phyloP scores from a whole-genome alignment of 495 filamentous ascomycete genomes.

The Lepraria neglecta region DNA sequence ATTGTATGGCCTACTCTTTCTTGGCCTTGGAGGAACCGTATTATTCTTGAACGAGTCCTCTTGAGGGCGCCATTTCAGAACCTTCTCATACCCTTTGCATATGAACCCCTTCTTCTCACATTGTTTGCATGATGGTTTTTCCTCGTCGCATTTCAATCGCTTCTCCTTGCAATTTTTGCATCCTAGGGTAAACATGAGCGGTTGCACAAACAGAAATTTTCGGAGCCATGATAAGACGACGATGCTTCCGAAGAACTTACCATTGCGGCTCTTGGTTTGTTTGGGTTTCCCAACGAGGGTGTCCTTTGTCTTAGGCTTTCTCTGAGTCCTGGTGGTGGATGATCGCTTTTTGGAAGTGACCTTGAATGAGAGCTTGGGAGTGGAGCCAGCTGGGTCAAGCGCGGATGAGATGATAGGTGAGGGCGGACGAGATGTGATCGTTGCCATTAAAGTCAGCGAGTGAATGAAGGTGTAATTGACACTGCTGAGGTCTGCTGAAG shows the following conservation, averaged over 20 bases:
- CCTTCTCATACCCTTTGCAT: conserved; percentile 76
- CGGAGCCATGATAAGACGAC: conserved; percentile 2
- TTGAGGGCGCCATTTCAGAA: conserved; percentile 78
- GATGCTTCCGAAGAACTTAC: conserved; percentile 42
- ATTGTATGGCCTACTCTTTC: conserved; percentile 41
- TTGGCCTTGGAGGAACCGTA: conserved; percentile 35
- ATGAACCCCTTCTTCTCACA: conserved; percentile 62
- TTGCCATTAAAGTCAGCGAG: conserved; percentile 42
- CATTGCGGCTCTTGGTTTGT: conserved; percentile 79
- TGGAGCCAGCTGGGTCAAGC: conserved; percentile 29
- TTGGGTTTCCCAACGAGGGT: conserved; percentile 50
- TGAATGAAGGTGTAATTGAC: not conserved
- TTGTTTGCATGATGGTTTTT: conserved; percentile 68
- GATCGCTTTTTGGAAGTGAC: conserved; percentile 32
- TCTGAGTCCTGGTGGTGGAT: conserved; percentile 26
- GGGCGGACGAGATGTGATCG: conserved; percentile 58
- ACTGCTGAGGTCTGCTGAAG: not conserved
- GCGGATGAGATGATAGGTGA: conserved; percentile 52
- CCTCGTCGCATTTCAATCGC: conserved; percentile 75
- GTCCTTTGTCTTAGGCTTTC: conserved; percentile 7
- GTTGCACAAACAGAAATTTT: not conserved
- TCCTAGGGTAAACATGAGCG: conserved; percentile 45
- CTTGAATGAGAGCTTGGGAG: conserved; percentile 35
- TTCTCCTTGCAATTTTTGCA: conserved; percentile 80
- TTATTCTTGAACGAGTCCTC: conserved; percentile 60